Conservation (phyloP, 345 rosid genomes). For the Salix arbutifolia region DNA sequence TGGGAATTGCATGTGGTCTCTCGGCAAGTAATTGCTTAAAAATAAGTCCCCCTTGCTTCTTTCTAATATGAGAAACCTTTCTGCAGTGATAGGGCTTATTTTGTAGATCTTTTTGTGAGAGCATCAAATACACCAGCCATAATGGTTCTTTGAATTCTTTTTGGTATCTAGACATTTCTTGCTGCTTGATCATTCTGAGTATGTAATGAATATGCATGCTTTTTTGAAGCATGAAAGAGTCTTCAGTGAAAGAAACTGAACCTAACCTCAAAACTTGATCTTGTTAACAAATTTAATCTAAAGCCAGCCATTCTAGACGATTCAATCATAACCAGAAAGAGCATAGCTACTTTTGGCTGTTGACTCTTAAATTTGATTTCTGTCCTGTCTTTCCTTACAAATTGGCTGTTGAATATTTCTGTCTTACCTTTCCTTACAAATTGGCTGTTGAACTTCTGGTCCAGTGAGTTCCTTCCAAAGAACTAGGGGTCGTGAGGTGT, state of each 20-base stretch:
- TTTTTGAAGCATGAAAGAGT: neutral
- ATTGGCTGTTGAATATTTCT: neutral
- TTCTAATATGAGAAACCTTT: conserved; percentile 10
- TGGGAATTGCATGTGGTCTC: neutral
- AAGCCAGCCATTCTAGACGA: too few relatives aligned
- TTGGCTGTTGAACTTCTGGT: neutral
- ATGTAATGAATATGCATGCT: neutral
- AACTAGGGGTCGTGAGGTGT: neutral
- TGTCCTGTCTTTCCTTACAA: neutral
- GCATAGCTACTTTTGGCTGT: neutral
- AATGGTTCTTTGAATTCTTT: conserved; percentile 7
- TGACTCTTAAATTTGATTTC: neutral
- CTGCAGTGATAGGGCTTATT: conserved; percentile 84
- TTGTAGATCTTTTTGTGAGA: conserved; percentile 92
- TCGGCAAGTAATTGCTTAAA: neutral
- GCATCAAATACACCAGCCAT: conserved; percentile 93
- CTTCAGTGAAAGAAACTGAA: neutral
- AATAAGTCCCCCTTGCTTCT: neutral
- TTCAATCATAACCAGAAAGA: too few relatives aligned
- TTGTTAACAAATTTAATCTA: neutral
- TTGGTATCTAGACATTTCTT: neutral
- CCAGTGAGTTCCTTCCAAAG: neutral
- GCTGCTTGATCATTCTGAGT: neutral
- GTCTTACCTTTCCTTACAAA: neutral
- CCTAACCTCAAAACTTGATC: neutral